Conservation (phyloP, 192 early-diverging fungal species). For the Podochytrium sp. region DNA sequence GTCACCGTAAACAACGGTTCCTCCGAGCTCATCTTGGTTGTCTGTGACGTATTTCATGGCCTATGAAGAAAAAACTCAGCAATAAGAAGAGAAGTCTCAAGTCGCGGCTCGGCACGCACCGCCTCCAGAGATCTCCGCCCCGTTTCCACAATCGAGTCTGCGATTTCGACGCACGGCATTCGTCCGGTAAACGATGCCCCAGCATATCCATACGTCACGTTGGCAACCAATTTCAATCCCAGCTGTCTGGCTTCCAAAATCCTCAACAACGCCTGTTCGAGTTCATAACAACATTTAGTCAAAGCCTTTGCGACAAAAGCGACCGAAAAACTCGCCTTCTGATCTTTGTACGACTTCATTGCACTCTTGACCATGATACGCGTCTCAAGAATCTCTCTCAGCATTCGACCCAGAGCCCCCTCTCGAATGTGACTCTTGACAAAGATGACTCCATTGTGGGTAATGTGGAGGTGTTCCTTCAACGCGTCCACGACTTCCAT, state of each 20-base stretch:
- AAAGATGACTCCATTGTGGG: conserved; percentile 87
- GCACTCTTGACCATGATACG: conserved; percentile 86
- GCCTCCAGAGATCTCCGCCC: conserved; percentile 83
- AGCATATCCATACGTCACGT: conserved; percentile 91
- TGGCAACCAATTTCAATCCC: conserved; percentile 87
- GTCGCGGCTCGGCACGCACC: conserved; percentile 20
- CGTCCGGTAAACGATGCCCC: conserved; percentile 83
- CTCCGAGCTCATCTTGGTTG: conserved; percentile 62
- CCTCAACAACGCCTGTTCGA: conserved; percentile 54
- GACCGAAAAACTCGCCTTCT: conserved; percentile 43
- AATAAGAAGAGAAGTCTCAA: background rate
- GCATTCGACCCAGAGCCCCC: conserved; percentile 81
- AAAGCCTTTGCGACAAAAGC: background rate
- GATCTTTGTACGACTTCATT: conserved; percentile 73
- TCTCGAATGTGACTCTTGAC: conserved; percentile 81
- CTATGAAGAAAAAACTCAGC: background rate
- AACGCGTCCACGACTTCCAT: conserved; percentile 63
- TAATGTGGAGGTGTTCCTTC: conserved; percentile 71
- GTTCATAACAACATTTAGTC: background rate
- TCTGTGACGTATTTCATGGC: conserved; percentile 28
- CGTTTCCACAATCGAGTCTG: conserved; percentile 88
- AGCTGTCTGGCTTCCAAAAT: conserved; percentile 85
- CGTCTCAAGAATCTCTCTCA: conserved; percentile 85
- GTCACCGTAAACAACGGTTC: conserved; percentile 89
- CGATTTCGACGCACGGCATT: conserved; percentile 89